Base-by-base conservation (phyloP, 1,139 yeast species). In the Meyerozyma elateridarum region DNA sequence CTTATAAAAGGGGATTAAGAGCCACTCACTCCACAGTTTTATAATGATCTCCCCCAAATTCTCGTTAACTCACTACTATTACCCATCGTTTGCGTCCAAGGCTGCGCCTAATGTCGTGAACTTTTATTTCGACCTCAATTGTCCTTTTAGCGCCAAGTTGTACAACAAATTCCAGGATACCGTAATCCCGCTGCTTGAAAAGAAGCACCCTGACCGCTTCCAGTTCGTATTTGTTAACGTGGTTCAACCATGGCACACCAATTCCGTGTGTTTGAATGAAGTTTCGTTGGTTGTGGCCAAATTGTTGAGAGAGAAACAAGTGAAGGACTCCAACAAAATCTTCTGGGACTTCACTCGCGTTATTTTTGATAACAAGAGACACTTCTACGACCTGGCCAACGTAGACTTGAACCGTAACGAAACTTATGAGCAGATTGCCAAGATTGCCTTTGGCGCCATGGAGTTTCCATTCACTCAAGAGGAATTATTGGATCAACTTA, bases 201-300 rank as follows among this genome's bases (percentile, higher is more conserved):
- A 56, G 30, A 54, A 61, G 32, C 61, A 68, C 39, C 76, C 79
- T 0, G 69, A 66, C 33, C 54, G 67, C 40, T 75, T 79, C 46
- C 77, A 76, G 45, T 65, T 80, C 37, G 70, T 73, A 4, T 70
- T 73, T 51, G 70, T 80, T 40, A 79, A 83, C 45, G 87, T 80
- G 21, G 65, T 82, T 22, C 95, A 85, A 56, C 91, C 93, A 42
- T 85, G 95, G 95, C 95, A 85, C 52, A 79, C 91, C 20, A 71
- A 76, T 34, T 79, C 89, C 1, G 70, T 73, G 7, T 60, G 76
- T 30, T 64, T 79, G 29, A 79, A 82, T 49, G 96, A 87, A 48
- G 83, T 85, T 28, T 71, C 83, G 0, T 56, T 87, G 28, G 91
- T 80, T 0, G 79, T 82, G 20, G 82, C 84, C 8, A 62, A 65